phyloP scores from a whole-genome alignment of 495 filamentous ascomycete species.

The Neurospora sp. region DNA sequence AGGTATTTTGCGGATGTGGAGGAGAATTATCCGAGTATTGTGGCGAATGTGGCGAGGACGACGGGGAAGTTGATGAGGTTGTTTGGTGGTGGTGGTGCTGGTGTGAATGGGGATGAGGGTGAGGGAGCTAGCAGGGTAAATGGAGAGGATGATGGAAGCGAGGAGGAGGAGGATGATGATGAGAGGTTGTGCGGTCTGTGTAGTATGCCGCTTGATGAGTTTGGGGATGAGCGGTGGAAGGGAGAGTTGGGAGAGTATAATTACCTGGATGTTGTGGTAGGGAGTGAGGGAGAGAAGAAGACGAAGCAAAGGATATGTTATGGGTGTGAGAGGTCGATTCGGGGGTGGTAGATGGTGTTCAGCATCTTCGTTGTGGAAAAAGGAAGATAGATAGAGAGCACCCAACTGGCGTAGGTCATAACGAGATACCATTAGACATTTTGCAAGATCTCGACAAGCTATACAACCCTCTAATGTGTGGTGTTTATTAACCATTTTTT shows the following conservation, averaged over 20 bases:
- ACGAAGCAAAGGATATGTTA: slow-evolving; percentile 33
- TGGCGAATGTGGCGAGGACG: slow-evolving; percentile 88
- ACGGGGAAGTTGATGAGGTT: slow-evolving; percentile 57
- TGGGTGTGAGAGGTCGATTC: slow-evolving; percentile 41
- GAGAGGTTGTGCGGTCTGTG: slow-evolving; percentile 35
- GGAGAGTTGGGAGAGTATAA: slow-evolving; percentile 32
- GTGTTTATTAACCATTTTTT: background rate
- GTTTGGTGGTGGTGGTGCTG: background rate
- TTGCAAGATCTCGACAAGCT: background rate
- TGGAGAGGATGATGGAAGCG: too few relatives aligned
- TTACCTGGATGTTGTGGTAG: background rate
- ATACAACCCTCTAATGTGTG: background rate
- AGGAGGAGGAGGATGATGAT: background rate
- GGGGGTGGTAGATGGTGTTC: slow-evolving; percentile 12
- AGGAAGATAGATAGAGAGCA: background rate
- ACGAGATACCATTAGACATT: background rate
- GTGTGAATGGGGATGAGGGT: background rate
- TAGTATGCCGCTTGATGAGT: slow-evolving; percentile 38
- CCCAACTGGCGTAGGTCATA: background rate
- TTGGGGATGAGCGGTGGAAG: slow-evolving; percentile 38
- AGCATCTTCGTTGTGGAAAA: background rate
- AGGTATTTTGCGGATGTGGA: slow-evolving; percentile 86
- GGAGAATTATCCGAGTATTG: slow-evolving; percentile 78
- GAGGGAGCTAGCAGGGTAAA: too few relatives aligned
- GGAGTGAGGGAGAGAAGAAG: slow-evolving; percentile 1